Evolutionary conservation across 352 stramenopile genomes (phyloP), one percentile per base, ranked within the genome.

Genomic region (Globisporangium nunn): DNA sequence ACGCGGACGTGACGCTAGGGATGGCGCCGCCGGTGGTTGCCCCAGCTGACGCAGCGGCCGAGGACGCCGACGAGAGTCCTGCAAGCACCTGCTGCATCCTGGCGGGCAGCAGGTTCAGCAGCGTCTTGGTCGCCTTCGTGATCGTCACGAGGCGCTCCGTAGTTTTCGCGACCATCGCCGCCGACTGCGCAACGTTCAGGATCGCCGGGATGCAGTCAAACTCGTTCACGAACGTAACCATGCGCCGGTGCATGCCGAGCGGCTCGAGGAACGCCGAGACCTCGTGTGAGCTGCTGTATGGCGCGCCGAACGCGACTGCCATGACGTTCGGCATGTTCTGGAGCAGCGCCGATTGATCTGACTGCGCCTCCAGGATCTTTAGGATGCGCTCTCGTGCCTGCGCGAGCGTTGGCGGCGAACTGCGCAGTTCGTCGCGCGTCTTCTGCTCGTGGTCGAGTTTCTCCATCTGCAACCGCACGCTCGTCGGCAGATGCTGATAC

Each of bases 141-240:
- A 95, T 90, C 18, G 83, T 87, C 31, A 92, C 45, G 54, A 93
- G 75, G 6, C 79, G 78, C 41, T 90, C 80, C 1, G 82, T 88
- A 2, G 83, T 93, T 59, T 91, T 95, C 1, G 81, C 74, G 28
- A 91, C 33, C 69, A 92, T 80, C 4, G 83, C 72, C 0, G 85
- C 71, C 18, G 81, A 87, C 51, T 95, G 82, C 0, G 83, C 82
- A 10, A 93, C 70, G 54, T 95, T 91, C 30, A 93, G 62, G 57
- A 95, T 87, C 29, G 80, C 81, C 3, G 85, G 85, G 51, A 95
- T 91, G 63, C 83, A 95, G 59, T 95, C 85, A 54, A 85, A 79
- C 59, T 95, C 83, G 58, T 95, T 93, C 18, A 95, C 85, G 50
- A 95, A 77, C 35, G 81, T 91, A 43, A 92, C 59, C 50, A 88